Evolutionary conservation across 331 rosid genomes (phyloP).

Genomic region (Malus hybrid): DNA sequence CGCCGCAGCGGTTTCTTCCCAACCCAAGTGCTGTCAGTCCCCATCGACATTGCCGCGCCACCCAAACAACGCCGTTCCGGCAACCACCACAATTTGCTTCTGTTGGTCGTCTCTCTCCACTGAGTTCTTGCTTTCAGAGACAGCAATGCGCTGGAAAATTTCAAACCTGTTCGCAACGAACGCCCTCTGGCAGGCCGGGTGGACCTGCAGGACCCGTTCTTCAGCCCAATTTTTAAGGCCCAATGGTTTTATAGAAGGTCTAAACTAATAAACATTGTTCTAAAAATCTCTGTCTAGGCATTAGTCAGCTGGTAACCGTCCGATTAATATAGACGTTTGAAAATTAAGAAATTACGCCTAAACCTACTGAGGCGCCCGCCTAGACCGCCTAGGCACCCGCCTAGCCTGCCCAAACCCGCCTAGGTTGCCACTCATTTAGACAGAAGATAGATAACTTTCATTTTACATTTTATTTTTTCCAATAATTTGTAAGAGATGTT

Average conservation of each 20-base stretch:
- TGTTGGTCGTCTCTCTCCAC: not conserved
- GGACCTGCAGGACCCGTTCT: not conserved
- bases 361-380: no score
- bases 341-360: no score
- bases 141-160: not conserved
- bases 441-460: no score
- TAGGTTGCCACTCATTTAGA: no score
- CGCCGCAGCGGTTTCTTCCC: constrained; percentile 84
- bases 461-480: no score
- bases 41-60: constrained; percentile 48
- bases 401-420: no score
- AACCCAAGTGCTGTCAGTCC: constrained; percentile 63
- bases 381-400: no score
- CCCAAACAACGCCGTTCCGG: not conserved
- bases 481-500: no score
- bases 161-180: not conserved
- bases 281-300: no score
- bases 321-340: no score
- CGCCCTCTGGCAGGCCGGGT: not conserved
- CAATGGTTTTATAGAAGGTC: not conserved
- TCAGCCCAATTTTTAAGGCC: not conserved
- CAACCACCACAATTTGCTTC: not conserved
- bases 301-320: no score
- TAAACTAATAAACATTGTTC: no score
- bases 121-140: not conserved